Percentiles rank a stretch among this genome's conserved stretches.
phyloP scores from a whole-genome alignment of 331 rosid genomes.

The Ulmus americana region DNA sequence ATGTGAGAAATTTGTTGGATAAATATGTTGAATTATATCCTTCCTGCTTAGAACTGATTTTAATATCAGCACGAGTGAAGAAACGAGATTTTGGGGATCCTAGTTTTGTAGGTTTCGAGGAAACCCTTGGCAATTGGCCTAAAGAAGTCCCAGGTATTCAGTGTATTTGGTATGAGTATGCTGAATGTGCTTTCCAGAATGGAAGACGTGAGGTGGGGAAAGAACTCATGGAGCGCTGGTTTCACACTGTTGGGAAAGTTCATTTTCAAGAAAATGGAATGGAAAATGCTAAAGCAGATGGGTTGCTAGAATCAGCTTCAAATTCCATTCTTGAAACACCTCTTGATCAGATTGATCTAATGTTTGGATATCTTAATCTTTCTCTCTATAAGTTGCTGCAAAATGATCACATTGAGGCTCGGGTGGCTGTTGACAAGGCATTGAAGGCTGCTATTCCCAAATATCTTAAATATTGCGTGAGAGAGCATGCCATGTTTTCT shows the following conservation, averaged over 20 bases:
- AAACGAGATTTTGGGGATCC: conserved; percentile 35
- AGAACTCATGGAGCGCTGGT: conserved; percentile 67
- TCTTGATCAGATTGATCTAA: conserved; percentile 43
- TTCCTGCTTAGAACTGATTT: conserved; percentile 66
- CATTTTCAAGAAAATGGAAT: conserved; percentile 25
- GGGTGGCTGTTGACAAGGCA: conserved; percentile 56
- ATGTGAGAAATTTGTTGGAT: conserved; percentile 49
- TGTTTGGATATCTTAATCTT: conserved; percentile 78
- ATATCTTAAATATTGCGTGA: conserved; percentile 46
- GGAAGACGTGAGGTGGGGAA: conserved; percentile 48
- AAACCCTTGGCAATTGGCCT: conserved; percentile 65
- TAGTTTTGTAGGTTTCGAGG: conserved; percentile 60
- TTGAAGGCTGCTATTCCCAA: conserved; percentile 44
- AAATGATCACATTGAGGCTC: conserved; percentile 55
- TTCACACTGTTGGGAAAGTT: conserved; percentile 46
- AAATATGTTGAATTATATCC: conserved; percentile 64
- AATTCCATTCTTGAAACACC: conserved; percentile 31
- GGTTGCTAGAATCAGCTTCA: conserved; percentile 35
- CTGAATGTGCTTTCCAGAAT: conserved; percentile 51
- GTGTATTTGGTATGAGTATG: conserved; percentile 85
- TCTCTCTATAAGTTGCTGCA: conserved; percentile 48
- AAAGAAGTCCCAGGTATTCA: conserved; percentile 74
- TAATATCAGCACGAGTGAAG: conserved; percentile 41
- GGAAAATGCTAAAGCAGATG: conserved; percentile 25
- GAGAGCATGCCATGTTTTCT: conserved; percentile 57